These are phyloP conservation scores for Haematococcus sp. DNA, from an alignment of 139 green algal species.

Conservation along the genomic window DNA sequence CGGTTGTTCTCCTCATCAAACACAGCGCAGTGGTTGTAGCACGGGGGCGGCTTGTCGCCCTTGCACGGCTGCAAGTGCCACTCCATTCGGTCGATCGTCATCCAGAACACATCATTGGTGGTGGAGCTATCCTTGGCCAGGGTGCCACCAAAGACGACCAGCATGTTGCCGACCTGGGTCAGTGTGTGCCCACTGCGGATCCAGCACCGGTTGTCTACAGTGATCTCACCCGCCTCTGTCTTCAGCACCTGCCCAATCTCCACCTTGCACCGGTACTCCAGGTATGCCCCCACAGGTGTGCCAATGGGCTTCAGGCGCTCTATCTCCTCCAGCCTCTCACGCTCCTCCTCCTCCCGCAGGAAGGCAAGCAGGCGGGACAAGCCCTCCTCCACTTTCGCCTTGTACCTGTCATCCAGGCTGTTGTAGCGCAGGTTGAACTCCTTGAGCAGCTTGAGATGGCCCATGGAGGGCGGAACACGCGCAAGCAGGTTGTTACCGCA, in stretches of 20 bases:
- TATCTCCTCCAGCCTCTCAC: slow-evolving; percentile 77
- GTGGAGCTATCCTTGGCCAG: slow-evolving; percentile 56
- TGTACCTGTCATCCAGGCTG: slow-evolving; percentile 66
- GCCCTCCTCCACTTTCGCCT: slow-evolving; percentile 70
- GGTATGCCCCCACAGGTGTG: slow-evolving; percentile 51
- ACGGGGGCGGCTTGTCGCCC: slow-evolving; percentile 51
- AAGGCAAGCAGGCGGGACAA: slow-evolving; percentile 73
- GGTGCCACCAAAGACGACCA: slow-evolving; percentile 75
- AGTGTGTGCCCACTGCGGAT: slow-evolving; percentile 68
- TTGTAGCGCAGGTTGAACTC: slow-evolving; percentile 85
- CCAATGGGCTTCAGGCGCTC: slow-evolving; percentile 84
- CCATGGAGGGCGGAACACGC: slow-evolving; percentile 68
- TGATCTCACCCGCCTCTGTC: slow-evolving; percentile 40
- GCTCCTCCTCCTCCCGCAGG: slow-evolving; percentile 83
- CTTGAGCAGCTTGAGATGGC: slow-evolving; percentile 70
- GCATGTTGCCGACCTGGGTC: slow-evolving; percentile 56
- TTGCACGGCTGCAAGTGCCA: slow-evolving; percentile 70
- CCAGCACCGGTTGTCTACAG: slow-evolving; percentile 59
- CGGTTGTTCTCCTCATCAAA: slow-evolving; percentile 62
- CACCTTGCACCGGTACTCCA: slow-evolving; percentile 59
- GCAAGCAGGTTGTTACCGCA: slow-evolving; percentile 71
- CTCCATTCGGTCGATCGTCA: slow-evolving; percentile 77
- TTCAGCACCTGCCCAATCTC: slow-evolving; percentile 53
- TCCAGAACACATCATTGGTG: slow-evolving; percentile 72
- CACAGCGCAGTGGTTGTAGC: slow-evolving; percentile 56